Conservation (phyloP, 306 rosid species). For the Pachyrhizus erosus region DNA sequence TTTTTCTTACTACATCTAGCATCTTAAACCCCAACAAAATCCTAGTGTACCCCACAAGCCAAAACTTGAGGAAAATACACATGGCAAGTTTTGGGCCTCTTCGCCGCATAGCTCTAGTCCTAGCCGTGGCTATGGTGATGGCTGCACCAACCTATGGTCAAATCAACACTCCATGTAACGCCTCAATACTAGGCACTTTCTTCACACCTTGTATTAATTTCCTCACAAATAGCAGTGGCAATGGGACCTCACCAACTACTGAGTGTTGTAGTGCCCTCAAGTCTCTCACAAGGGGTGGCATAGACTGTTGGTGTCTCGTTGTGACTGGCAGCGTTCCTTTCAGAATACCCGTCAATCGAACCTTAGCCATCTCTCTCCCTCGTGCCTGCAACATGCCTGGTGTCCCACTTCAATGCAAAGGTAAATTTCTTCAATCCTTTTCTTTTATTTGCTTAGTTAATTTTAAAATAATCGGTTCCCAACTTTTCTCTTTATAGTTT, state of each 20-base stretch:
- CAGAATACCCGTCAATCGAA: constrained; percentile 65
- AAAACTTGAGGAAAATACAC: not conserved
- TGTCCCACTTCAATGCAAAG: constrained; percentile 78
- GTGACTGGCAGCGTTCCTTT: constrained; percentile 63
- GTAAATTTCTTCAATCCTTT: constrained; percentile 28
- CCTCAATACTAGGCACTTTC: constrained; percentile 53
- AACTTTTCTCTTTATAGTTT: too few relatives aligned
- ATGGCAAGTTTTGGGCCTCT: constrained; percentile 46
- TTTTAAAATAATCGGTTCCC: not conserved
- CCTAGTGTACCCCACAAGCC: not conserved
- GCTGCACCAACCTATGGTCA: constrained; percentile 54
- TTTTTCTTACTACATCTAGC: not conserved
- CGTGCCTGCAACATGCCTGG: constrained; percentile 83
- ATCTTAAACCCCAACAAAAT: too few relatives aligned
- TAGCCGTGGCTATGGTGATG: constrained; percentile 45
- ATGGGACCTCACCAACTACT: constrained; percentile 65
- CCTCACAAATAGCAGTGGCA: constrained; percentile 63
- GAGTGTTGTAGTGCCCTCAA: constrained; percentile 69
- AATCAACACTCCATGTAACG: constrained; percentile 66
- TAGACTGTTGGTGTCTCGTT: constrained; percentile 72
- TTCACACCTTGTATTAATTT: constrained; percentile 71
- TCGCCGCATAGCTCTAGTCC: constrained; percentile 25
- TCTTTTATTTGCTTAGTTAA: not conserved
- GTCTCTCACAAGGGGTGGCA: constrained; percentile 56
- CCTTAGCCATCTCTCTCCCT: constrained; percentile 82